phyloP scores from a whole-genome alignment of 2,329 filamentous ascomycete species.

The Domatiomyces catenatus region DNA sequence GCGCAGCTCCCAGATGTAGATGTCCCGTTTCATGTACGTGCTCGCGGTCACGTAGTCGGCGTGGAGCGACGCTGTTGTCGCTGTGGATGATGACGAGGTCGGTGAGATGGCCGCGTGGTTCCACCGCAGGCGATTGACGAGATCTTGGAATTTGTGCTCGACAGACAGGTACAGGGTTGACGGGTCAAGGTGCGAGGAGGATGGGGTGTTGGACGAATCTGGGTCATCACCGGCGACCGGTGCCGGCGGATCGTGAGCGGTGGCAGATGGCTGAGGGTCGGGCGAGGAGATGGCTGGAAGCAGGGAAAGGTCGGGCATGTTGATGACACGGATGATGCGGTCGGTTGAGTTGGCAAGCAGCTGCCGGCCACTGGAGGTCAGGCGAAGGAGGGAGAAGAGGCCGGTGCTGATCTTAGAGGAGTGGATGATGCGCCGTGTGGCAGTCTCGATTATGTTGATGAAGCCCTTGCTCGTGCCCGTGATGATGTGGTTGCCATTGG shows the following conservation, averaged over 20 bases:
- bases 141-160: constrained; percentile 96
- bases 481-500: constrained; percentile 72
- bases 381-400: constrained; percentile 72
- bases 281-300: constrained; percentile 6
- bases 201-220: constrained; percentile 50
- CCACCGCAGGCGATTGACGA: constrained; percentile 89
- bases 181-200: constrained; percentile 6
- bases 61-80: constrained; percentile 22
- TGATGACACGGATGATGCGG: constrained; percentile 83
- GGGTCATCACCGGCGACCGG: constrained; percentile 33
- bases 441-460: constrained; percentile 83
- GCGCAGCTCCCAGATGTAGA: constrained; percentile 53
- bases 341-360: constrained; percentile 87
- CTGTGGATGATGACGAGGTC: constrained; percentile 34
- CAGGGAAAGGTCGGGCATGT: constrained; percentile 58
- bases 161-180: constrained; percentile 68
- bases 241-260: constrained; percentile 5
- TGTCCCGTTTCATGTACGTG: constrained; percentile 95
- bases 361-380: constrained; percentile 72
- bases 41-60: constrained; percentile 84
- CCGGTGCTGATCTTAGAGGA: constrained; percentile 77
- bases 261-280: constrained; percentile 1
- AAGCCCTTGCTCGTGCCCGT: constrained; percentile 90
- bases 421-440: constrained; percentile 68
- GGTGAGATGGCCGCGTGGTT: constrained; percentile 86